Percentiles rank a stretch among this genome's conserved stretches.
phyloP scores from a whole-genome alignment of 2,329 filamentous ascomycete species.

The Sphaerulina vaccinii region DNA sequence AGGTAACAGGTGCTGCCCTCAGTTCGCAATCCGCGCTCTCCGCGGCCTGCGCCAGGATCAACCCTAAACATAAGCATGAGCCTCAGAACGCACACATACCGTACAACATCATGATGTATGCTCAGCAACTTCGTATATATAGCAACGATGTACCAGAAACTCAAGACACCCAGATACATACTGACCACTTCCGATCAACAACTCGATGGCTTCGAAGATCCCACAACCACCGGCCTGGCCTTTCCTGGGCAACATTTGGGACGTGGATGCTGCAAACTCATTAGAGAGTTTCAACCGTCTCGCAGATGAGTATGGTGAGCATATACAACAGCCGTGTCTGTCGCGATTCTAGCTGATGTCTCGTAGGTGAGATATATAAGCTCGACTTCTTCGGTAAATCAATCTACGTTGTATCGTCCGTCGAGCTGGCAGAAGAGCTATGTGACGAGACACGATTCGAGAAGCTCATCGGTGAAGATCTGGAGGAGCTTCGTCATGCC shows the following conservation, averaged over 20 bases:
- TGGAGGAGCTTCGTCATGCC: slow-evolving; percentile 59
- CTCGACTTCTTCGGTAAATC: slow-evolving; percentile 15
- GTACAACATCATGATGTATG: too few species aligned
- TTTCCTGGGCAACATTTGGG: slow-evolving; percentile 62
- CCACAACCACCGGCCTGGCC: slow-evolving; percentile 63
- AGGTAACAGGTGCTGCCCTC: too few species aligned
- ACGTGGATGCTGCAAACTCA: slow-evolving; percentile 60
- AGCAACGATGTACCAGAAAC: too few species aligned
- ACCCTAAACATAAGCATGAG: too few species aligned
- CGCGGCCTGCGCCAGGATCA: too few species aligned
- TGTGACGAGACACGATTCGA: slow-evolving; percentile 50
- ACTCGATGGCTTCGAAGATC: slow-evolving; percentile 43
- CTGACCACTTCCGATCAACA: too few species aligned
- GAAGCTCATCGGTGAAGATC: slow-evolving; percentile 54
- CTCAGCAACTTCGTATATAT: too few species aligned
- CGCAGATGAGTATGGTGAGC: slow-evolving; percentile 22
- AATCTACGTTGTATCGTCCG: slow-evolving; percentile 13
- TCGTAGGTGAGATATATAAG: slow-evolving; percentile 17
- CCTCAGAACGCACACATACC: too few species aligned
- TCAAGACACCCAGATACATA: too few species aligned
- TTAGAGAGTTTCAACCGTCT: slow-evolving; percentile 56
- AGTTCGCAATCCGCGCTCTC: too few species aligned
- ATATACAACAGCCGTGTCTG: neutral
- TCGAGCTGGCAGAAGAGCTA: slow-evolving; percentile 40
- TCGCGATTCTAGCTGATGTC: slow-evolving; percentile 1